Conservation (phyloP, 2,329 filamentous ascomycete genomes). For the Aspergillus fijiensis region DNA sequence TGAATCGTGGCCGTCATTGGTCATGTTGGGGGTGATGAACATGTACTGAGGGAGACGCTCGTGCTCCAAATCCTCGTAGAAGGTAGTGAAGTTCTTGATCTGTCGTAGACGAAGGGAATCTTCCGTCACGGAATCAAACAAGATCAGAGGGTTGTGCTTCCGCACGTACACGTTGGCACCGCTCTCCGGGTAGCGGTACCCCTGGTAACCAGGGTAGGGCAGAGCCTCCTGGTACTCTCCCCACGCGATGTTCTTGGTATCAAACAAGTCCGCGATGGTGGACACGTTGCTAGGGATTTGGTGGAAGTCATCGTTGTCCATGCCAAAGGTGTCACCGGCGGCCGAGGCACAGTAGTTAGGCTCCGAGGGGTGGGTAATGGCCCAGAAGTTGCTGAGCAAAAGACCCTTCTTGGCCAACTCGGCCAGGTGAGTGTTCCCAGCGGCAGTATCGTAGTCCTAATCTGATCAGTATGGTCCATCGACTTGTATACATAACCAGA, state of each 20-base stretch:
- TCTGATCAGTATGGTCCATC: too few species aligned
- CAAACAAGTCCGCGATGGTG: constrained; percentile 67
- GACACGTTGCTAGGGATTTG: constrained; percentile 61
- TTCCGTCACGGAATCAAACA: constrained; percentile 64
- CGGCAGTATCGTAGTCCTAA: constrained; percentile 61
- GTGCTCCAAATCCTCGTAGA: constrained; percentile 65
- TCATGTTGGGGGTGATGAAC: constrained; percentile 53
- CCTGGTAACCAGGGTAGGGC: constrained; percentile 73
- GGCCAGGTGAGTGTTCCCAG: constrained; percentile 51
- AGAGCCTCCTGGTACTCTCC: constrained; percentile 74
- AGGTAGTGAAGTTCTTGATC: constrained; percentile 72
- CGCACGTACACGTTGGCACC: constrained; percentile 74
- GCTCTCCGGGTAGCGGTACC: constrained; percentile 58
- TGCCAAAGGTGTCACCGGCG: constrained; percentile 71
- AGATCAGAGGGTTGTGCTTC: constrained; percentile 71
- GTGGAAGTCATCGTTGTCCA: constrained; percentile 66
- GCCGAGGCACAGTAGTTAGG: constrained; percentile 72
- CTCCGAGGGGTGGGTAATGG: constrained; percentile 69
- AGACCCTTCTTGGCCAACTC: constrained; percentile 53
- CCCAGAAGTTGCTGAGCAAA: constrained; percentile 59
- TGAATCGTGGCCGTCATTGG: constrained; percentile 73
- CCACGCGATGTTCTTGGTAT: constrained; percentile 65
- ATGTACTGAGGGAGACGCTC: constrained; percentile 69
- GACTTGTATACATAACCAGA: too few species aligned
- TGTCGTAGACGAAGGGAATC: constrained; percentile 60